Evolutionary conservation across 1,284 basidiomycete species (phyloP), one percentile per base, ranked within the genome.

Genomic region (Exobasidium rhododendri): DNA sequence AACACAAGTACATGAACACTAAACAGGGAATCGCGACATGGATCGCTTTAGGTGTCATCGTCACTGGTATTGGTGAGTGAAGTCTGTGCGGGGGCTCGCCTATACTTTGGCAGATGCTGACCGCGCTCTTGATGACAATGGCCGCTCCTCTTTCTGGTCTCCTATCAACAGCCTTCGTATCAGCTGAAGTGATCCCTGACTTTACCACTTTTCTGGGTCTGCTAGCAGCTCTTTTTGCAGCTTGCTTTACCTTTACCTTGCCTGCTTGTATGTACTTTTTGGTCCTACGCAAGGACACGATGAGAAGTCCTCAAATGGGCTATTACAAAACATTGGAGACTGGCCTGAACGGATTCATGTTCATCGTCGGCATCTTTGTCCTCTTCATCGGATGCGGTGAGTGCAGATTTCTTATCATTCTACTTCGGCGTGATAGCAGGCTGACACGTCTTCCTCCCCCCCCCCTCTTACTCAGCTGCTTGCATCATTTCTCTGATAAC

Each of bases 1-100:
- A 64, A 40, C 68, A 75, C 63, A 62, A 62, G 20, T 73, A 67
- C 61, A 63, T 76, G 65, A 71, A 70, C 61, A 76, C 74, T 6
- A 52, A 50, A 17, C 65, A 60, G 61, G 71, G 73, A 43, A 71
- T 66, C 64, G 20, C 55, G 13, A 66, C 65, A n/a, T 76, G 74
- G 74, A 56, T 75, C 0, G 60, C 31, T 1, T 59, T 73, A 4
- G 56, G 69, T 20, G 58, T 61, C 3, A 10, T 63, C 44, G 44
- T 57, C 13, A 62, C 55, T 3, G 51, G 69, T 35, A 65, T 74
- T 26, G 35, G 35, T 40, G 35, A 40, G 35, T 17, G 17, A 40
- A n/a, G n/a, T n/a, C n/a, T n/a, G n/a, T n/a, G n/a, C n/a, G n/a
- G n/a, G n/a, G n/a, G n/a, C n/a, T n/a, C n/a, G n/a, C n/a, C n/a